Evolutionary conservation across 495 filamentous ascomycete species (phyloP).

Genomic region (Rostrohypoxylon terebratum): DNA sequence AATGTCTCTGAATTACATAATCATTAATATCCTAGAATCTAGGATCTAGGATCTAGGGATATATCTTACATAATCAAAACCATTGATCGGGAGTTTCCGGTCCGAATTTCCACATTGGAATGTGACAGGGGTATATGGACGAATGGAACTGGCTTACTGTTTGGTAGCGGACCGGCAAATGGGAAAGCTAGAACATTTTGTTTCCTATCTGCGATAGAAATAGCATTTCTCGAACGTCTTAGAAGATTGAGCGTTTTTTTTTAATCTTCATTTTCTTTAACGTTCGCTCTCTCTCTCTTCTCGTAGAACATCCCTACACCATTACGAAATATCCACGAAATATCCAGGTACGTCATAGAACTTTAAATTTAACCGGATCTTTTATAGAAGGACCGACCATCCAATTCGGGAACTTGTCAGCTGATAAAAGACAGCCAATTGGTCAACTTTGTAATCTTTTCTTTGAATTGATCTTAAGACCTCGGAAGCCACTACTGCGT

Average conservation of each 20-base stretch:
- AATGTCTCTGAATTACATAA: not conserved
- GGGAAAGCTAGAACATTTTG: constrained; percentile 19
- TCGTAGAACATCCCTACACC: constrained; percentile 14
- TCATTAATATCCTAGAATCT: no score
- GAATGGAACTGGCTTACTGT: constrained; percentile 36
- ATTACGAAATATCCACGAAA: not conserved
- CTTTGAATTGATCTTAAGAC: constrained; percentile 28
- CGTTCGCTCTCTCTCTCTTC: not conserved
- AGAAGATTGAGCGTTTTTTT: constrained; percentile 28
- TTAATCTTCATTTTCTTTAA: constrained; percentile 9
- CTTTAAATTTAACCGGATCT: constrained; percentile 28
- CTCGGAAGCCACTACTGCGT: constrained; percentile 35
- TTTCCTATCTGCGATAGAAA: constrained; percentile 20
- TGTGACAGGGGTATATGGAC: constrained; percentile 29
- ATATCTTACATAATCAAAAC: constrained; percentile 5
- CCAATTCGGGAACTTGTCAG: constrained; percentile 21
- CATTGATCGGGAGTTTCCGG: constrained; percentile 40
- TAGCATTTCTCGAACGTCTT: constrained; percentile 25
- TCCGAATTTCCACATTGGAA: constrained; percentile 21
- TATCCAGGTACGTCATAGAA: constrained; percentile 1
- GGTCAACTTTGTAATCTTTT: constrained; percentile 32
- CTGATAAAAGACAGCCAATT: constrained; percentile 39
- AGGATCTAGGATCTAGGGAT: not conserved
- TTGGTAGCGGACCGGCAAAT: constrained; percentile 41
- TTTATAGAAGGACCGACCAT: constrained; percentile 17